Evolutionary conservation across 148 eudicot genomes (phyloP), one percentile per base, ranked within the genome.

Genomic region (Rhododendron kiyosumense): DNA sequence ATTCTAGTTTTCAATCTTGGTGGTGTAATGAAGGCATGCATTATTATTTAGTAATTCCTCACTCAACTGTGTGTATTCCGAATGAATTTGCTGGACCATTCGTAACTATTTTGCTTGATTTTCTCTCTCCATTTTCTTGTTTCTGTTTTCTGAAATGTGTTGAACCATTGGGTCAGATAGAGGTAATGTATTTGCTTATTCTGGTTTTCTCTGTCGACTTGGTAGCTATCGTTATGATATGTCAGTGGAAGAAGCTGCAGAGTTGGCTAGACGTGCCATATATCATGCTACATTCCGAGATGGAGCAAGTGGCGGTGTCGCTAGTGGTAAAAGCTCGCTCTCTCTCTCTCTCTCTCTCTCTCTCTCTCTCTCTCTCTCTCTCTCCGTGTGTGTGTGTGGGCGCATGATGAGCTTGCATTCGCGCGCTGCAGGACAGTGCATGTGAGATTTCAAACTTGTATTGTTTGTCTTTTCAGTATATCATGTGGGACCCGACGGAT

Each of bases 241-340:
- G 98, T 75, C 95, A 4, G 90, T 97, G 32, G 92, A 90, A 82
- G 96, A 95, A 89, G 99, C 98, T 79, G 91, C 96, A 14, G 98
- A 95, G 88, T 88, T 97, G 88, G 98, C 94, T 30, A 93, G 96
- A 87, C 90, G 99, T 83, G 87, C 98, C 26, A 97, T 97, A 61
- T 97, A 97, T 90, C 98, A 93, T 83, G 98, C 98, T 5, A 97
- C 99, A 7, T 95, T 94, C 92, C 94, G 99, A 88, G 98, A 97
- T 89, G 99, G 96, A 75, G 98, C 99, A 83, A 97, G 99, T 94
- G 98, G 98, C 88, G 98, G 98, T 76, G 98, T 94, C 84, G 96
- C 93, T 59, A 97, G 98, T 81, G 99, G 99, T 97, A 94, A 46
- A 86, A 57, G 13, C 83, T 79, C 90, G 83, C 61, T 69, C 75